Percentiles rank a stretch among this genome's conserved stretches.
Evolutionary conservation across 2,329 filamentous ascomycete genomes (phyloP).

Genomic region (Pezicula neosporulosa): DNA sequence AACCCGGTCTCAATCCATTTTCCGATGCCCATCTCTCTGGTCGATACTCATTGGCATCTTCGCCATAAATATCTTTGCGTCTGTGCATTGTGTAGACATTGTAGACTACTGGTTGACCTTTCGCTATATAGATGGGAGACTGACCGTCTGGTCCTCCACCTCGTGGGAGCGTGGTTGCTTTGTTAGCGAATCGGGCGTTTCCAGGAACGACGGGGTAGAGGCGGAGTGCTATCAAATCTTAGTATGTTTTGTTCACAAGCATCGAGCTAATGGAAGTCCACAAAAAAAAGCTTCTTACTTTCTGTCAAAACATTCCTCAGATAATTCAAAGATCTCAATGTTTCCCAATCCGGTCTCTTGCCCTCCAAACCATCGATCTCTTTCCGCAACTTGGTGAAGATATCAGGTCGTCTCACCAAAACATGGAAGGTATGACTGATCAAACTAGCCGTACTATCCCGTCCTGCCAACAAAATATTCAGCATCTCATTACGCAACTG

Average conservation of each 20-base stretch:
- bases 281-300: slow-evolving; percentile 25
- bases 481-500: slow-evolving; percentile 48
- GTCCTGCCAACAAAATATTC: slow-evolving; percentile 52
- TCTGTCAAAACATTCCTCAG: slow-evolving; percentile 55
- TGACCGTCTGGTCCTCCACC: slow-evolving; percentile 29
- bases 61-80: slow-evolving; percentile 30
- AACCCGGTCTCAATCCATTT: slow-evolving; percentile 38
- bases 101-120: slow-evolving; percentile 21
- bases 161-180: slow-evolving; percentile 33
- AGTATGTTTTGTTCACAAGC: no score
- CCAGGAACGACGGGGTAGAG: slow-evolving; percentile 49
- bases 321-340: slow-evolving; percentile 54
- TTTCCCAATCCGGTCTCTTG: slow-evolving; percentile 50
- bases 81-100: slow-evolving; percentile 25
- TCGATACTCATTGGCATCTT: slow-evolving; percentile 28
- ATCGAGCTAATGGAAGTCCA: no score
- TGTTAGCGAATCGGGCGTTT: slow-evolving; percentile 46
- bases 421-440: slow-evolving; percentile 46
- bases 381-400: slow-evolving; percentile 39
- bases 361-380: slow-evolving; percentile 38
- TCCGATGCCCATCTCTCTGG: slow-evolving; percentile 30
- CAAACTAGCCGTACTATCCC: slow-evolving; percentile 53
- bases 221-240: slow-evolving; percentile 38
- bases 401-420: slow-evolving; percentile 40
- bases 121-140: slow-evolving; percentile 24